phyloP scores from a whole-genome alignment of 495 filamentous ascomycete genomes.

The Letharia columbiana region DNA sequence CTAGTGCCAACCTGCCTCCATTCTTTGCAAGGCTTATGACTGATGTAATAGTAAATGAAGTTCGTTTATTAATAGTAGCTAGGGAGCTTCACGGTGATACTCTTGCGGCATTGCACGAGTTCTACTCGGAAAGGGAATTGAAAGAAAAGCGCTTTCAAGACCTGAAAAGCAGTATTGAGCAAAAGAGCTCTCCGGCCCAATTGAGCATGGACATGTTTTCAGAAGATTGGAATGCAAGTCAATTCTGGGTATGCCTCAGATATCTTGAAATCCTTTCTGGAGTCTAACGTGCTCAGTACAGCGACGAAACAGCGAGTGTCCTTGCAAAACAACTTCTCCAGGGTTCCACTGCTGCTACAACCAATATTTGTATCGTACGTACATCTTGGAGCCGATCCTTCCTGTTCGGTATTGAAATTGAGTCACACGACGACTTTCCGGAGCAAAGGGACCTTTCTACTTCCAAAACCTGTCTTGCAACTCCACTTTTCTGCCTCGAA shows the following conservation, averaged over 20 bases:
- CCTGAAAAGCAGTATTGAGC: conserved; percentile 46
- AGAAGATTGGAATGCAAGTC: conserved; percentile 75
- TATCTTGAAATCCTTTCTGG: background rate
- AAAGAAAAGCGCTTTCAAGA: conserved; percentile 54
- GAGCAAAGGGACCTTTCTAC: background rate
- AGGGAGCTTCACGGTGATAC: conserved; percentile 52
- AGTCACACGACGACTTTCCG: background rate
- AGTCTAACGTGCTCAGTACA: conserved; percentile 45
- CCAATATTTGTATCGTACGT: conserved; percentile 47
- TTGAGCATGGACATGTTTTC: conserved; percentile 63
- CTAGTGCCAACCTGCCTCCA: background rate
- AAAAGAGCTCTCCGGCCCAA: conserved; percentile 27
- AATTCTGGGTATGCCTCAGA: conserved; percentile 59
- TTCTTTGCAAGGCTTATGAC: background rate
- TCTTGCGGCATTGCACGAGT: conserved; percentile 55
- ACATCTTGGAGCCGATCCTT: background rate
- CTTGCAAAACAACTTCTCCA: conserved; percentile 55
- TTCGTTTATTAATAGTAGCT: background rate
- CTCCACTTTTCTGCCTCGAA: background rate
- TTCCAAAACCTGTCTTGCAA: background rate
- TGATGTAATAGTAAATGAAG: background rate
- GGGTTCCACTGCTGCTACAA: conserved; percentile 39
- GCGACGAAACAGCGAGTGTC: conserved; percentile 53
- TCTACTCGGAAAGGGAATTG: conserved; percentile 59
- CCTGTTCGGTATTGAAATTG: background rate